Evolutionary conservation across 2,329 filamentous ascomycete species (phyloP).

Genomic region (Xylariaceae sp.): DNA sequence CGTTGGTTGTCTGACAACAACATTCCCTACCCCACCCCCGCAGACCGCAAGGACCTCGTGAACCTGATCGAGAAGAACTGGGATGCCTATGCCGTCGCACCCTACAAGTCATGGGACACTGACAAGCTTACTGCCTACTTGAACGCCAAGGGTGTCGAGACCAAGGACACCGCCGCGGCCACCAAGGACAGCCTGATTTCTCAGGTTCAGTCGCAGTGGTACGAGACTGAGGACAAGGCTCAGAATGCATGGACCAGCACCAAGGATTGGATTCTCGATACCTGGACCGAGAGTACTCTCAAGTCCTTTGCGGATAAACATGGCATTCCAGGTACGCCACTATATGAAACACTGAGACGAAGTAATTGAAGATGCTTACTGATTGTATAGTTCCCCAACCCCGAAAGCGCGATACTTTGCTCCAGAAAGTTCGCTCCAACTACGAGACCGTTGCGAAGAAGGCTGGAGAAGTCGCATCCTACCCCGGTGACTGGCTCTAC

Average conservation of each 20-base stretch:
- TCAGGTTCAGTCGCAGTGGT: slow-evolving; percentile 71
- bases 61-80: slow-evolving; percentile 86
- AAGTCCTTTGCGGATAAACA: slow-evolving; percentile 91
- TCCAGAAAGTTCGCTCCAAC: slow-evolving; percentile 73
- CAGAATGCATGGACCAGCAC: slow-evolving; percentile 67
- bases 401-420: slow-evolving; percentile 75
- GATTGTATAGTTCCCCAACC: slow-evolving; percentile 66
- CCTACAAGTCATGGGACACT: slow-evolving; percentile 74
- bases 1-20: slow-evolving; percentile 92
- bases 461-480: slow-evolving; percentile 70
- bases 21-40: slow-evolving; percentile 82
- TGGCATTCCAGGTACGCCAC: slow-evolving; percentile 61
- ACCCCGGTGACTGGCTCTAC: slow-evolving; percentile 95
- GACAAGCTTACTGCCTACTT: slow-evolving; percentile 66
- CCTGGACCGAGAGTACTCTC: slow-evolving; percentile 88
- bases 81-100: slow-evolving; percentile 69
- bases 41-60: slow-evolving; percentile 93
- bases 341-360: neutral
- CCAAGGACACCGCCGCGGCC: slow-evolving; percentile 61
- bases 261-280: slow-evolving; percentile 92
- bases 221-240: slow-evolving; percentile 73
- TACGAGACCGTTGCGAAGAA: slow-evolving; percentile 76
- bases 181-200: slow-evolving; percentile 65
- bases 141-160: slow-evolving; percentile 65
- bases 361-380: neutral